Evolutionary conservation across 345 rosid genomes (phyloP).

Genomic region (Dovyalis caffra): DNA sequence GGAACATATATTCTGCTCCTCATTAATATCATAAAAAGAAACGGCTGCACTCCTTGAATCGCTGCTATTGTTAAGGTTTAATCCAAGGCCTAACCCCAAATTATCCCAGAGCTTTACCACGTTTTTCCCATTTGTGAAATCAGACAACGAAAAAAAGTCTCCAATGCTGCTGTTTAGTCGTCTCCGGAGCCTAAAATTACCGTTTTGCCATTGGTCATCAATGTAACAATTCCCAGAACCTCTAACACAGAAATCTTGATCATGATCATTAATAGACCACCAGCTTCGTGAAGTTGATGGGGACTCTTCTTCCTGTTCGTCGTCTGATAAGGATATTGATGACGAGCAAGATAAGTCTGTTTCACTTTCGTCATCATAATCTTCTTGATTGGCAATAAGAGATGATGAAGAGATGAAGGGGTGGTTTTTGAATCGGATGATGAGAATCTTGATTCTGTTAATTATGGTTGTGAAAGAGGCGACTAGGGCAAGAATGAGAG

Average conservation of each 20-base stretch:
- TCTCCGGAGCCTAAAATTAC: conserved; percentile 28
- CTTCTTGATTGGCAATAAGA: neutral
- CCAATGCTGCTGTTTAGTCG: conserved; percentile 47
- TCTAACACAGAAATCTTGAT: conserved; percentile 35
- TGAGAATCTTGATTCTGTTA: conserved; percentile 39
- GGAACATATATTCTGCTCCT: conserved; percentile 13
- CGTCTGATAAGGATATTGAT: conserved; percentile 12
- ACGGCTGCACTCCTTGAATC: neutral
- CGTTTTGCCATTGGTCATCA: conserved; percentile 22
- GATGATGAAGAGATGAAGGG: conserved; percentile 2
- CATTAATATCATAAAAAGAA: conserved; percentile 13
- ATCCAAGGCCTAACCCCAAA: conserved; percentile 38
- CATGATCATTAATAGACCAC: conserved; percentile 26
- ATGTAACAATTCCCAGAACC: conserved; percentile 33
- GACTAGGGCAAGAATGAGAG: conserved; percentile 54
- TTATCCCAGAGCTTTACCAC: conserved; percentile 68
- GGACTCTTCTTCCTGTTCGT: conserved; percentile 1
- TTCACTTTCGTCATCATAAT: conserved; percentile 35
- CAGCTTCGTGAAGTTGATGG: conserved; percentile 15
- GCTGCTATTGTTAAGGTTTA: conserved; percentile 15
- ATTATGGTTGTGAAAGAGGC: conserved; percentile 57
- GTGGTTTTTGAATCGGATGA: conserved; percentile 32
- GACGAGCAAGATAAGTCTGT: conserved; percentile 36
- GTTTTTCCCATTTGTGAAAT: conserved; percentile 42
- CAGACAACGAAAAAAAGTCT: conserved; percentile 42